Evolutionary conservation across 768 basidiomycete genomes (phyloP).

Genomic region (Mrakia hoshinonis): DNA sequence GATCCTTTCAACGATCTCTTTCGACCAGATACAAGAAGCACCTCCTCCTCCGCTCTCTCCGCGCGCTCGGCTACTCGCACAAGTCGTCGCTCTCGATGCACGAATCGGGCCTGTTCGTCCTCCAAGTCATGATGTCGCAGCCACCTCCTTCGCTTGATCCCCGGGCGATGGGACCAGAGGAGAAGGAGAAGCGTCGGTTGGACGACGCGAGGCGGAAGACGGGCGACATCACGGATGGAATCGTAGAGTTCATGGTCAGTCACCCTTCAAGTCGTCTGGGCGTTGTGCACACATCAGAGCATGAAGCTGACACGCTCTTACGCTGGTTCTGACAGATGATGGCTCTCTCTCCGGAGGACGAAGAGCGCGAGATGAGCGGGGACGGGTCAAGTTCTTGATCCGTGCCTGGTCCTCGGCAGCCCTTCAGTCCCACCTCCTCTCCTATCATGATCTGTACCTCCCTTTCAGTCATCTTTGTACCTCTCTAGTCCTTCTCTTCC

Average conservation of each 20-base stretch:
- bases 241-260: constrained; percentile 24
- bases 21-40: constrained; percentile 20
- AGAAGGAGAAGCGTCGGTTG: constrained; percentile 11
- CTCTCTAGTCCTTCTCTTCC: too few species aligned
- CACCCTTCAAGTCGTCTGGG: background rate
- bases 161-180: background rate
- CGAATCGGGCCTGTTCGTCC: constrained; percentile 15
- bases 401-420: too few species aligned
- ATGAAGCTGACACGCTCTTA: too few species aligned
- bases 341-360: background rate
- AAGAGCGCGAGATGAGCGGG: background rate
- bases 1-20: background rate
- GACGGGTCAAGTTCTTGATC: background rate
- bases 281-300: too few species aligned
- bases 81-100: constrained; percentile 14
- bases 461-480: too few species aligned
- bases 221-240: constrained; percentile 24
- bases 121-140: constrained; percentile 24
- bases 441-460: too few species aligned
- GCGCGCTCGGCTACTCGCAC: constrained; percentile 12
- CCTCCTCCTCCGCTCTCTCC: constrained; percentile 18
- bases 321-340: too few species aligned
- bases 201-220: background rate
- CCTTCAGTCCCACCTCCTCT: too few species aligned
- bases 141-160: background rate